Evolutionary conservation across 768 basidiomycete genomes (phyloP).

Genomic region (Mycena crocata): DNA sequence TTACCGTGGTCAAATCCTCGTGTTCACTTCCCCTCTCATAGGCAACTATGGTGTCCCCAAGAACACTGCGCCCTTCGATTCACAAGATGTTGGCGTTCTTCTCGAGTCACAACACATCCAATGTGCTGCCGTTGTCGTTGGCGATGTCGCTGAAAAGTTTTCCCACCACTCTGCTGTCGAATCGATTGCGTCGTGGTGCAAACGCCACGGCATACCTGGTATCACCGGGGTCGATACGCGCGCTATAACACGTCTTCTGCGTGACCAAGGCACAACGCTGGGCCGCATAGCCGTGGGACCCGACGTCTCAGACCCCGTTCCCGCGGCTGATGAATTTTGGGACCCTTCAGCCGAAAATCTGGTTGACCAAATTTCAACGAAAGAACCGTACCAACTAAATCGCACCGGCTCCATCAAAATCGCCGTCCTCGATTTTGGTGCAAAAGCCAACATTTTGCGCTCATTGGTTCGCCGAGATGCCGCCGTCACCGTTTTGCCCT

Average conservation of each 20-base stretch:
- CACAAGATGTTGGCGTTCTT: constrained; percentile 84
- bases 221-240: constrained; percentile 98
- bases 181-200: constrained; percentile 93
- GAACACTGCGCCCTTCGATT: constrained; percentile 79
- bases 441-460: constrained; percentile 97
- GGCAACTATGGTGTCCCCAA: constrained; percentile 97
- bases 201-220: constrained; percentile 88
- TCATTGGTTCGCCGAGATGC: constrained; percentile 92
- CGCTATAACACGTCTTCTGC: constrained; percentile 91
- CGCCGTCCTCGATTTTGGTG: constrained; percentile 96
- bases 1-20: constrained; percentile 96
- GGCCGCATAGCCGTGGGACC: constrained; percentile 89
- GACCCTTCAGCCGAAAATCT: constrained; percentile 94
- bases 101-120: constrained; percentile 93
- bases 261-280: constrained; percentile 97
- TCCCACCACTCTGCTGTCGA: constrained; percentile 96
- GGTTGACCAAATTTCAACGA: constrained; percentile 93
- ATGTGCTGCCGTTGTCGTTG: constrained; percentile 92
- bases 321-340: constrained; percentile 83
- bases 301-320: constrained; percentile 71
- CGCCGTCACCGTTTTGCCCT: constrained; percentile 94
- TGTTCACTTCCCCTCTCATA: constrained; percentile 98
- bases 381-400: constrained; percentile 86
- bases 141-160: constrained; percentile 94
- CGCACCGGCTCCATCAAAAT: constrained; percentile 89